phyloP scores from a whole-genome alignment of 163 green algal species.

The Scenedesmus sp. region DNA sequence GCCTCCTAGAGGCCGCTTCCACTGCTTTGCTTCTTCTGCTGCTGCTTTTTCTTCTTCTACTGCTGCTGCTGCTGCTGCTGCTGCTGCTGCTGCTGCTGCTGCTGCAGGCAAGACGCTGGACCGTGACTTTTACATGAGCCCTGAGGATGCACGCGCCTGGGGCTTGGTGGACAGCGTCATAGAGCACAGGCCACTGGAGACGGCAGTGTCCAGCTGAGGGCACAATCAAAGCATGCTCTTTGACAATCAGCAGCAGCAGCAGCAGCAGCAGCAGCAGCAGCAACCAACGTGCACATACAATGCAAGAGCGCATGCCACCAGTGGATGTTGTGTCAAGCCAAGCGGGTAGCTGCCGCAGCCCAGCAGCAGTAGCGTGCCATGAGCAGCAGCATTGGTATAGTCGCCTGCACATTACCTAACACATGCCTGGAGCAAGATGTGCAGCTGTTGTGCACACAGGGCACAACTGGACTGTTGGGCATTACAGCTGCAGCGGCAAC shows the following conservation, averaged over 20 bases:
- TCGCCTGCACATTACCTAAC: neutral
- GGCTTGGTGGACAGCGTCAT: slow-evolving; percentile 94
- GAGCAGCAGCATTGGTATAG: neutral
- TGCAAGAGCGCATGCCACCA: neutral
- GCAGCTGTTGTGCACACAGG: too few species aligned
- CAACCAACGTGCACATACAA: too few species aligned
- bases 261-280: neutral
- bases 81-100: neutral
- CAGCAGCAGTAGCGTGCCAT: neutral
- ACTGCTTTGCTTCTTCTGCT: too few species aligned
- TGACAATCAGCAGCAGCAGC: neutral
- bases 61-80: too few species aligned
- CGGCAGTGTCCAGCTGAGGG: slow-evolving; percentile 49
- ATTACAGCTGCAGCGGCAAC: neutral
- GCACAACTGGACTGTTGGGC: too few species aligned
- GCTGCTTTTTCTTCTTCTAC: too few species aligned
- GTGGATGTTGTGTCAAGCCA: neutral
- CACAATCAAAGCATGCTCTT: neutral
- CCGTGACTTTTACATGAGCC: slow-evolving; percentile 90
- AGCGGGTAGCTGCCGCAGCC: neutral
- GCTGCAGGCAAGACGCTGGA: slow-evolving; percentile 84
- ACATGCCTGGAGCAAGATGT: neutral
- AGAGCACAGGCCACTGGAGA: slow-evolving; percentile 59
- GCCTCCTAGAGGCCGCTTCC: too few species aligned
- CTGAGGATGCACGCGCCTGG: slow-evolving; percentile 84